Base-by-base conservation (phyloP, 176 grass and related monocot genomes). In the Microstegium vimineum region DNA sequence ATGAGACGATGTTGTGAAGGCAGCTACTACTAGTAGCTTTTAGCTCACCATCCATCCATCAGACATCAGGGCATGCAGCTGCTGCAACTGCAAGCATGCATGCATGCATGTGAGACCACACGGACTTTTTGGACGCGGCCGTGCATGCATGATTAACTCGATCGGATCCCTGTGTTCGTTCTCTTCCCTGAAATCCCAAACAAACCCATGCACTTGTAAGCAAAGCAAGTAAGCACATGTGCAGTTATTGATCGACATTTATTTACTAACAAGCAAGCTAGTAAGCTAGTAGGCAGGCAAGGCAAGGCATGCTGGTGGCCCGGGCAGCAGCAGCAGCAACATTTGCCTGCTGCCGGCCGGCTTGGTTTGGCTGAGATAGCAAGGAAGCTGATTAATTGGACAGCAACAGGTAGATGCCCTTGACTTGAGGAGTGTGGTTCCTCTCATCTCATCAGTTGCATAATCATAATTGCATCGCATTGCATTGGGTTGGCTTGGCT, bases 381-480 rank as follows among this genome's bases (percentile, higher is more conserved):
- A 88, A 88, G 82, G 73, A 79, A 76, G 86, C 75, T 75, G 73
- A 68, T 82, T 89, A 83, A 86, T 62, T 83, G 42, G 86, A 81
- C 90, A 82, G 63, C 74, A 91, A 85, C 66, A 46, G 37, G 63
- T 62, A 36, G 14, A 67, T 81, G 72, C 65, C 64, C 59, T 86
- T 75, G 71, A 76, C 51, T 63, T 20, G 60, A 41, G 49, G 1
- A 9, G 45, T 54, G 17, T 22, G 51, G 20, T 10, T 23, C 3
- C 3, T 23, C 54, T 70, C 23, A 13, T 31, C 1, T 65, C 65
- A 37, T 40, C 4, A 40, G 10, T 5, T 41, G 54, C 54, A 57
- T 57, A 23, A 57, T 57, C 54, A 57, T 57, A 23, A 57, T 57
- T 57, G 54, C 54, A 56, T 56, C 22, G 2, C 49, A 54, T 54